phyloP scores from a whole-genome alignment of 2,329 filamentous ascomycete species.

The Rachicladosporium sp. region DNA sequence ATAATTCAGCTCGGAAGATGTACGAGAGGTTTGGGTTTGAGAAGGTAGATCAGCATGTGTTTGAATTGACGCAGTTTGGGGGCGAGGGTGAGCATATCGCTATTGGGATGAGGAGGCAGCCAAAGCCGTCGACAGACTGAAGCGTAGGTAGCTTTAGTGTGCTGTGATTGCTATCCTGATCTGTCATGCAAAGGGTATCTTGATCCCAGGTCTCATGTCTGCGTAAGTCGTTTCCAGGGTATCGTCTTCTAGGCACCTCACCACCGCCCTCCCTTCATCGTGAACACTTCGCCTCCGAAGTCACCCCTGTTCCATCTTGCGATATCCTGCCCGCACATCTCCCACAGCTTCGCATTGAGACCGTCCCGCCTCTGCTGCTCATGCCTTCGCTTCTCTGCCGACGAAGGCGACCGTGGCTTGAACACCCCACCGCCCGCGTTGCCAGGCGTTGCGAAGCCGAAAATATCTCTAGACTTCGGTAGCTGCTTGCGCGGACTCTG shows the following conservation, averaged over 20 bases:
- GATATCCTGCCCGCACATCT: conserved; percentile 20
- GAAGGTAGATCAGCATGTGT: too few relatives aligned
- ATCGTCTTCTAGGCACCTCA: conserved; percentile 4
- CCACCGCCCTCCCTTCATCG: conserved; percentile 21
- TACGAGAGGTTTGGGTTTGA: too few relatives aligned
- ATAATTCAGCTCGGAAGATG: too few relatives aligned
- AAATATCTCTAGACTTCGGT: conserved; percentile 7
- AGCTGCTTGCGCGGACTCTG: conserved; percentile 8
- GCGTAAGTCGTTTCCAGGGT: too few relatives aligned
- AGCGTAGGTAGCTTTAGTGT: too few relatives aligned
- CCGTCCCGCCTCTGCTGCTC: conserved; percentile 7
- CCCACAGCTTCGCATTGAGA: conserved; percentile 13
- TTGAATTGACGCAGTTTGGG: too few relatives aligned
- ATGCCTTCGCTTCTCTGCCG: conserved; percentile 9
- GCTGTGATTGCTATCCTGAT: too few relatives aligned
- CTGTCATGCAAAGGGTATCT: too few relatives aligned
- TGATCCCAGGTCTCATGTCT: too few relatives aligned
- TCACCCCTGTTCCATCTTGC: conserved; percentile 23
- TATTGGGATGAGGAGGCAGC: too few relatives aligned
- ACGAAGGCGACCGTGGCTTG: conserved; percentile 8
- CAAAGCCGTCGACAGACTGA: too few relatives aligned
- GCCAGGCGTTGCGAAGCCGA: neutral
- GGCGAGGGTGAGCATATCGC: too few relatives aligned
- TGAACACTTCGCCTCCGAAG: conserved; percentile 19
- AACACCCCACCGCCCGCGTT: conserved; percentile 3